Evolutionary conservation across 148 eudicot species (phyloP).

Genomic region (Mesembryanthemum crystallinum): DNA sequence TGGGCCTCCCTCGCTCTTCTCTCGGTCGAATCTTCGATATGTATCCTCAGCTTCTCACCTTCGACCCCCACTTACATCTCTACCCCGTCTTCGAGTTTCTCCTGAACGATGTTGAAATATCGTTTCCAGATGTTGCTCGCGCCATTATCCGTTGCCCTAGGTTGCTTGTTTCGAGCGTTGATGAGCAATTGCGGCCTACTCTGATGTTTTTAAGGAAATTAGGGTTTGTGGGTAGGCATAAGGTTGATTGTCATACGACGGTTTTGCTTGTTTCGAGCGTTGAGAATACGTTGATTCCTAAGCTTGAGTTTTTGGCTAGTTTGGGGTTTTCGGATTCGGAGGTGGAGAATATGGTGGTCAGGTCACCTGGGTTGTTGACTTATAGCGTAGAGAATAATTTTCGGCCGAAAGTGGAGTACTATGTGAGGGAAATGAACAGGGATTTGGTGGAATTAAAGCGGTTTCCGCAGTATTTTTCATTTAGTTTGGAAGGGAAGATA

Average conservation of each 20-base stretch:
- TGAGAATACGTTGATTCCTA: constrained; percentile 43
- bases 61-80: constrained; percentile 56
- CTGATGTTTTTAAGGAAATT: constrained; percentile 44
- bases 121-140: constrained; percentile 44
- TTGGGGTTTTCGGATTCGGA: constrained; percentile 56
- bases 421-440: constrained; percentile 74
- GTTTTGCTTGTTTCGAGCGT: constrained; percentile 62
- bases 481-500: constrained; percentile 85
- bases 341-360: constrained; percentile 60
- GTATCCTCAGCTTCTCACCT: constrained; percentile 69
- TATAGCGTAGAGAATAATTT: constrained; percentile 66
- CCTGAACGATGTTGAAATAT: constrained; percentile 46
- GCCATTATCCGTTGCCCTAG: constrained; percentile 71
- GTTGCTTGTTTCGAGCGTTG: constrained; percentile 50
- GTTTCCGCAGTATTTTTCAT: constrained; percentile 95
- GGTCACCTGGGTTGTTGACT: constrained; percentile 79
- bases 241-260: constrained; percentile 44
- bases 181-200: constrained; percentile 61
- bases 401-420: constrained; percentile 68
- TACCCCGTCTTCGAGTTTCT: constrained; percentile 68
- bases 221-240: constrained; percentile 54
- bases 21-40: constrained; percentile 74
- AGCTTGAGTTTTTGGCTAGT: constrained; percentile 43
- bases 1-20: constrained; percentile 53
- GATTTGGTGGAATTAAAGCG: constrained; percentile 57